Base-by-base conservation (phyloP, 1,284 basidiomycete species). In the Moesziomyces sp. region DNA sequence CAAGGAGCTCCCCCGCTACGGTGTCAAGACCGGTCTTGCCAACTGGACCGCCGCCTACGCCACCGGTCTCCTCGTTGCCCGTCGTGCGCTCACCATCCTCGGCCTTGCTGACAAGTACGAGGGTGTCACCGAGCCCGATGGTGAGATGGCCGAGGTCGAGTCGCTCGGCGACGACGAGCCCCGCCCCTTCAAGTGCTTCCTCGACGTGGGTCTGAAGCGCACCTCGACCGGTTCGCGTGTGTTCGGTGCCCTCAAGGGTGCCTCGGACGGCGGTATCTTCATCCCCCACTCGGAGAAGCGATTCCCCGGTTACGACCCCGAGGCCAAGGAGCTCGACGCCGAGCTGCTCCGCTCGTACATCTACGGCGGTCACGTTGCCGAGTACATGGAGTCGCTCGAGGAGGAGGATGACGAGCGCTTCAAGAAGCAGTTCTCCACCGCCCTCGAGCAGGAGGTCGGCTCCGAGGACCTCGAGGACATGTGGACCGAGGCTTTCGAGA, bases 341-440 rank as follows among this genome's bases (percentile, higher is more conserved):
- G 97, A 99, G 86, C 90, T 92, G 50, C 88, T 99, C 81, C 94
- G 96, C 86, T 95, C 94, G 87, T 99, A 99, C 89, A 99, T 99
- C 86, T 94, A 90, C 84, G 96, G 94, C 86, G 95, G 95, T 58
- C 95, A 99, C 86, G 91, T 99, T 68, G 93, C 97, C 70, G 97
- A 99, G 87, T 99, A 98, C 89, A 99, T 99, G 97, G 94, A 99
- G 88, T 92, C 91, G 53, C 88, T 99, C 66, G 97, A 99, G 88
- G 97, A 99, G 89, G 97, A 99, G 88, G 97, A 99, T 85, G 97
- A 98, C 84, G 96, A 98, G 87, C 89, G 94, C 35, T 98, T 98
- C 90, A 97, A 97, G 90, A 98, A 96, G 89, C 96, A 98, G 85
- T 98, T 98, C 87, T 84, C 96, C 14, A 89, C 90, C 42, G 98